Evolutionary conservation across 2,329 filamentous ascomycete genomes (phyloP), one percentile per base, ranked within the genome.

Genomic region (Ophiocordyceps sinensis): DNA sequence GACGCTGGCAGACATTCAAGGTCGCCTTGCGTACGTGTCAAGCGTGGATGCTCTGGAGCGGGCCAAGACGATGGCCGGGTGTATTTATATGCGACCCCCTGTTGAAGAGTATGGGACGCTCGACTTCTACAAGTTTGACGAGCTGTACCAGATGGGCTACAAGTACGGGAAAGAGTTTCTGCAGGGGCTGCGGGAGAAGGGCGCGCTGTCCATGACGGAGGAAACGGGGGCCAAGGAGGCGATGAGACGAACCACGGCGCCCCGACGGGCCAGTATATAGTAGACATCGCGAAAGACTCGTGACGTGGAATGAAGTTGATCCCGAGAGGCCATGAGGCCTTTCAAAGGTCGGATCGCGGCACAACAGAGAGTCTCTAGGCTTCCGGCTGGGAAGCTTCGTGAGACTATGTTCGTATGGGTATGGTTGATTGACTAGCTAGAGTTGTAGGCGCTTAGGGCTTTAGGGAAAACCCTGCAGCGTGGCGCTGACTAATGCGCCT

Each of bases 81-180:
- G 89, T 60, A 71, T 94, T 40, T 98, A 98, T 60, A 94, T 98
- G 85, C 77, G 91, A 1, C 93, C 93, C 5, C 91, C 91, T 0
- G 83, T 98, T 47, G 91, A 96, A 55, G 73, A 77, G 2, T 98
- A 94, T 52, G 91, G 88, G 5, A 98, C 91, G 1, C 67, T 98
- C 28, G 91, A 98, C 44, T 98, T 98, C 66, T 85, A 79, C 46
- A 95, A 94, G 60, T 98, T 98, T 60, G 89, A 96, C 53, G 93
- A 98, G 68, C 89, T 98, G 41, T 94, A 93, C 54, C 72, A 82
- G 50, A 73, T 95, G 11, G 93, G 91, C 1, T 94, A 94, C 61
- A 71, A 75, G 41, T 98, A 80, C 55, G 91, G 87, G 5, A 81
- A 82, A 58, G 77, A 85, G 41, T 95, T 82, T 57, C 61, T 98